Percentiles rank a stretch among this genome's conserved stretches.
Conservation (phyloP, 2,329 filamentous ascomycete genomes). For the Aspergillus spinulosporus region DNA sequence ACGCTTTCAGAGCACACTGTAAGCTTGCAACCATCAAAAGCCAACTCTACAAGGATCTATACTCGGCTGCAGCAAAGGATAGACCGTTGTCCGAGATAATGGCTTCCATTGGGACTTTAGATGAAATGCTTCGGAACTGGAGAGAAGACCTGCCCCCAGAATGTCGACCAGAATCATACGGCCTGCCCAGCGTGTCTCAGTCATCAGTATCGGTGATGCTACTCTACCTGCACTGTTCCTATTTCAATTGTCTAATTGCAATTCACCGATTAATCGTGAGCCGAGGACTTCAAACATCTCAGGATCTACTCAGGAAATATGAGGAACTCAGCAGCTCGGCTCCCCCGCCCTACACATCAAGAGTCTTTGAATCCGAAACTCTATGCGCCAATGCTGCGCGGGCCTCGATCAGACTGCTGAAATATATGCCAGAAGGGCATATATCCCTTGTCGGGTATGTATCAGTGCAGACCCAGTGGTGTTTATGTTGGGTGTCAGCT, state of each 20-base stretch:
- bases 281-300: conserved; percentile 4
- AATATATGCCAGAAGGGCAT: conserved; percentile 19
- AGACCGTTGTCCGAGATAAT: conserved; percentile 17
- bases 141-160: conserved; percentile 15
- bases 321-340: not conserved
- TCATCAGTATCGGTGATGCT: conserved; percentile 13
- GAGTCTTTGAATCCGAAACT: conserved; percentile 17
- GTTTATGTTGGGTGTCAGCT: not conserved
- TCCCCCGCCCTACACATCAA: conserved; percentile 2
- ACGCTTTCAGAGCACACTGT: conserved; percentile 16
- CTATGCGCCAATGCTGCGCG: conserved; percentile 20
- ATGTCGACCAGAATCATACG: conserved; percentile 16
- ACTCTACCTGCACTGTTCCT: conserved; percentile 21
- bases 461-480: not conserved
- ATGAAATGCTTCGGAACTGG: conserved; percentile 20
- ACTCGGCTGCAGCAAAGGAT: conserved; percentile 17
- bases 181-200: not conserved
- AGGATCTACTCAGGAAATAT: conserved; percentile 7
- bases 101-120: conserved; percentile 13
- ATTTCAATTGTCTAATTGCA: conserved; percentile 23
- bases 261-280: conserved; percentile 18
- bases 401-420: conserved; percentile 21
- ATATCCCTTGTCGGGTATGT: conserved; percentile 18
- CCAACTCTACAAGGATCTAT: conserved; percentile 19
- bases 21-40: conserved; percentile 21